These are phyloP conservation scores for Phaeosphaeriaceae sp. DNA, from an alignment of 2,329 filamentous ascomycete species.

Conservation along the genomic window DNA sequence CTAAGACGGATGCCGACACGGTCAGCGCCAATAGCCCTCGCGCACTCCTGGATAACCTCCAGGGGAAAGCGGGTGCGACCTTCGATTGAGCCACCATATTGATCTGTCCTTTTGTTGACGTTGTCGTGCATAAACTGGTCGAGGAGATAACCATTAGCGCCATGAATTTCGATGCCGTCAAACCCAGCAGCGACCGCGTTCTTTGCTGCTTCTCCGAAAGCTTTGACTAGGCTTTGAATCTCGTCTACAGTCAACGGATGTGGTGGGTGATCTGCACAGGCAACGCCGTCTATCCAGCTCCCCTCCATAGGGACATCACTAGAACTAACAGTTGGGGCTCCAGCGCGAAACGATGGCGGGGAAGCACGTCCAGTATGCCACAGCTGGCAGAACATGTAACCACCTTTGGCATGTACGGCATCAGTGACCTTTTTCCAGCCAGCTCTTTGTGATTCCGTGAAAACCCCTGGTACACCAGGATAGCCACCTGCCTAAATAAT, in stretches of 20 bases:
- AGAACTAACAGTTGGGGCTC: conserved; percentile 46
- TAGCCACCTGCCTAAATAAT: conserved; percentile 49
- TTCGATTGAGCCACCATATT: conserved; percentile 59
- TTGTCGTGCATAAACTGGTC: conserved; percentile 61
- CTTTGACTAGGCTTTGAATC: conserved; percentile 47
- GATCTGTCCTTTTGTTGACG: conserved; percentile 58
- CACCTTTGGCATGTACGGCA: conserved; percentile 59
- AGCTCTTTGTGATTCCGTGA: conserved; percentile 50
- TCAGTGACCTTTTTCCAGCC: conserved; percentile 60
- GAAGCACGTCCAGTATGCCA: conserved; percentile 57
- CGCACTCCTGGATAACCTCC: conserved; percentile 54
- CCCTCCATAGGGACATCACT: conserved; percentile 51
- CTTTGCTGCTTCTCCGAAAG: conserved; percentile 49
- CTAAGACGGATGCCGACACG: conserved; percentile 42
- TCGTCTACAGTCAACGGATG: conserved; percentile 48
- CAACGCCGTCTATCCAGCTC: conserved; percentile 48
- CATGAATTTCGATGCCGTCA: conserved; percentile 51
- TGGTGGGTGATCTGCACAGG: conserved; percentile 44
- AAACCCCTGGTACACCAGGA: conserved; percentile 42
- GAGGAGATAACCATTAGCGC: conserved; percentile 54
- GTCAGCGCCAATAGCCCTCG: conserved; percentile 42
- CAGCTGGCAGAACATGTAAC: conserved; percentile 55
- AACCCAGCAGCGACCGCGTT: conserved; percentile 46
- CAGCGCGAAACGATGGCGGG: conserved; percentile 48
- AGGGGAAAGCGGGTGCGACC: conserved; percentile 63